Conservation (phyloP, 345 rosid genomes). For the Eucalyptus pumila region DNA sequence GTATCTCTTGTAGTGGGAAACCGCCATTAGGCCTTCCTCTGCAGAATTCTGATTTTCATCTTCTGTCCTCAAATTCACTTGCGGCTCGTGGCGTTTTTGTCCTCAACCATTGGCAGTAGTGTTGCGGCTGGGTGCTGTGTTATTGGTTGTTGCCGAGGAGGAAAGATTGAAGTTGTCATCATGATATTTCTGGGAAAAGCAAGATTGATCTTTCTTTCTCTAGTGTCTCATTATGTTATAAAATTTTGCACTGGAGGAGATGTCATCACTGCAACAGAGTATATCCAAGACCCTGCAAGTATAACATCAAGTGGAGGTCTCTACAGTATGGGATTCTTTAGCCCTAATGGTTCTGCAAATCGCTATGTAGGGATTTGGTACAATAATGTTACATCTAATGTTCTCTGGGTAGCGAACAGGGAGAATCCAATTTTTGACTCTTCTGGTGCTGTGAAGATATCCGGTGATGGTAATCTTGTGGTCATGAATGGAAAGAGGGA, state of each 20-base stretch:
- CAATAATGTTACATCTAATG: neutral
- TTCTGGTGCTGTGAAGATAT: conserved; percentile 36
- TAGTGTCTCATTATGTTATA: neutral
- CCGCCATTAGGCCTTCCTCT: neutral
- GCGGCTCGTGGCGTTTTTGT: neutral
- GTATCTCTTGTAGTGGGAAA: neutral
- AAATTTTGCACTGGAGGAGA: conserved; percentile 9
- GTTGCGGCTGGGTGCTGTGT: neutral
- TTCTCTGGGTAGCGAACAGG: conserved; percentile 52
- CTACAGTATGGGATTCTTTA: conserved; percentile 49
- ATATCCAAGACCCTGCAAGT: conserved; percentile 19
- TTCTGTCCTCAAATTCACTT: neutral
- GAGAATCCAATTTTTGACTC: conserved; percentile 27
- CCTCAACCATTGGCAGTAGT: neutral
- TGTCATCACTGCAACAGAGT: conserved; percentile 13
- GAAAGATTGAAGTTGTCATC: neutral
- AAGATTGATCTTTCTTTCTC: neutral
- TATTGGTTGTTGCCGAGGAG: neutral
- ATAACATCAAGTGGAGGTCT: conserved; percentile 10
- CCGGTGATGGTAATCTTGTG: conserved; percentile 33
- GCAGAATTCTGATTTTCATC: neutral
- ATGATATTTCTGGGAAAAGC: neutral
- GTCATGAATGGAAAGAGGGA: neutral
- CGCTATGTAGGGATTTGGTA: conserved; percentile 56
- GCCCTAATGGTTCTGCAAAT: conserved; percentile 23